phyloP scores from a whole-genome alignment of 495 filamentous ascomycete genomes.

The Penicillium pancosmium region DNA sequence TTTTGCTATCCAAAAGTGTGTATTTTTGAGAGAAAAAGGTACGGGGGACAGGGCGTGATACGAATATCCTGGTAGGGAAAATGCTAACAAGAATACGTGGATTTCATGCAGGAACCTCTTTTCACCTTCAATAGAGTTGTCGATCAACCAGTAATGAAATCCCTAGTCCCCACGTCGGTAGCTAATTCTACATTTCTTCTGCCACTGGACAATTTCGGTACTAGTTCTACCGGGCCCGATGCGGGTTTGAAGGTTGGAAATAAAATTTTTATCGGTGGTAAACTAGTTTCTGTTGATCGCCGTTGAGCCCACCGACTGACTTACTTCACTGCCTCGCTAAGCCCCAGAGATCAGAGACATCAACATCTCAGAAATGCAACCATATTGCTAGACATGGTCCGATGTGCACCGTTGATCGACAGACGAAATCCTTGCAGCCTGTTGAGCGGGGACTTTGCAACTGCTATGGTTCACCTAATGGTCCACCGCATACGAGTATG shows the following conservation, averaged over 20 bases:
- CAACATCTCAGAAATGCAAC: background rate
- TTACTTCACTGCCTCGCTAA: slow-evolving; percentile 12
- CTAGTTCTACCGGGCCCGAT: slow-evolving; percentile 2
- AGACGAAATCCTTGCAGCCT: slow-evolving; percentile 1
- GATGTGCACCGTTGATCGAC: slow-evolving; percentile 1
- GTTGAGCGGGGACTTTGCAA: background rate
- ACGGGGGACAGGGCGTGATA: background rate
- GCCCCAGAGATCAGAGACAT: slow-evolving; percentile 14
- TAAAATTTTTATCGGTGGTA: background rate
- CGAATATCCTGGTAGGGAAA: background rate
- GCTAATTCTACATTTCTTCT: slow-evolving; percentile 14
- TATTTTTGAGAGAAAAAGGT: background rate
- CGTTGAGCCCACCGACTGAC: background rate
- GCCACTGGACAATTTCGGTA: background rate
- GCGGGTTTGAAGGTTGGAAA: background rate
- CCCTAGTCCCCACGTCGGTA: slow-evolving; percentile 25
- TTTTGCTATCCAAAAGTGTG: background rate
- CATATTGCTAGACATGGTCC: slow-evolving; percentile 1
- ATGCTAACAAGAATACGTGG: background rate
- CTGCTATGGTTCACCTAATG: background rate
- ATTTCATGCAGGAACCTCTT: slow-evolving; percentile 33
- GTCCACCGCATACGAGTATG: background rate
- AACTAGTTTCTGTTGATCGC: slow-evolving; percentile 4
- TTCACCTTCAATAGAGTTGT: slow-evolving; percentile 27
- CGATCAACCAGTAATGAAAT: slow-evolving; percentile 25